phyloP scores from a whole-genome alignment of 352 stramenopile species.

The Globisporangium ultimum region DNA sequence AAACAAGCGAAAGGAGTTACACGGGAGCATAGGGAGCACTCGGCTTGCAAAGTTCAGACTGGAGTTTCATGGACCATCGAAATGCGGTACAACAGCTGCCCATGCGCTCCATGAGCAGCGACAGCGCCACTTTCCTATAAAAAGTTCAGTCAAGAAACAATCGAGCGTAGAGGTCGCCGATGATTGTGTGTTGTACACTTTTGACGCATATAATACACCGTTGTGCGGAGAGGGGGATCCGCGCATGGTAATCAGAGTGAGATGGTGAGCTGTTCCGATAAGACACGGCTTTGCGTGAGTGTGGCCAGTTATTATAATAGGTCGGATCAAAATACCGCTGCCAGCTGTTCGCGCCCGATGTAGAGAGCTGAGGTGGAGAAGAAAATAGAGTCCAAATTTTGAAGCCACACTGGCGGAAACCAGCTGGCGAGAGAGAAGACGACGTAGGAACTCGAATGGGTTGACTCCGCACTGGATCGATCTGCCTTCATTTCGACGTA shows the following conservation, averaged over 20 bases:
- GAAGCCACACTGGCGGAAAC: neutral
- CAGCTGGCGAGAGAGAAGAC: neutral
- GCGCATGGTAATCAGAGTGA: neutral
- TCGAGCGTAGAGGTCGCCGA: neutral
- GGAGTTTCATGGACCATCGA: no score
- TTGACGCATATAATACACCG: neutral
- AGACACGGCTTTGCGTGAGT: neutral
- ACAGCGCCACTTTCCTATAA: no score
- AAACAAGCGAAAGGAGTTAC: no score
- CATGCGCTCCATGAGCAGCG: no score
- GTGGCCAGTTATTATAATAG: neutral
- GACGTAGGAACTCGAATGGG: neutral
- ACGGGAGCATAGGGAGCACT: no score
- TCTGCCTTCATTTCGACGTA: neutral
- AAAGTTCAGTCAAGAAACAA: no score
- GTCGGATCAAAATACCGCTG: neutral
- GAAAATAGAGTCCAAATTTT: neutral
- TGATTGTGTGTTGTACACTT: neutral
- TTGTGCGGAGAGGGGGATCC: neutral
- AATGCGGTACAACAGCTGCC: no score
- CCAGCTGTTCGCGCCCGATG: neutral
- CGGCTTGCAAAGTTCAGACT: no score
- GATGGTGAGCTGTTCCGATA: neutral
- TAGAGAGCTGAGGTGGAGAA: neutral
- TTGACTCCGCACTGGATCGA: neutral